Evolutionary conservation across 2,329 filamentous ascomycete species (phyloP).

Genomic region (Microcyclospora pomicola): DNA sequence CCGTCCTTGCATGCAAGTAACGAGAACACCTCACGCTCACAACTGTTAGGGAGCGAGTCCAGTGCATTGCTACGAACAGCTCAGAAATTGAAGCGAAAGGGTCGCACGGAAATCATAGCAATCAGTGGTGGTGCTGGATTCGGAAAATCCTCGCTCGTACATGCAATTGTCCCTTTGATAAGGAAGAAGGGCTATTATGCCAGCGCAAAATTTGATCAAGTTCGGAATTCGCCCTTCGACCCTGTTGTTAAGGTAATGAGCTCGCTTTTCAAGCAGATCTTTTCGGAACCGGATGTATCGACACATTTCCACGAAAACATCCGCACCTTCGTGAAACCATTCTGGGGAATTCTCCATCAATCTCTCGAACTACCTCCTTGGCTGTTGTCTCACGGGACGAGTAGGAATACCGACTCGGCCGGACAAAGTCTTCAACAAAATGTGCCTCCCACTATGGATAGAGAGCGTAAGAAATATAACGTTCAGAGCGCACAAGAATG

Average conservation of each 20-base stretch:
- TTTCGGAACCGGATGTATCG: conserved; percentile 48
- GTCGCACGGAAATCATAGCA: conserved; percentile 46
- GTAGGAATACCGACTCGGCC: conserved; percentile 8
- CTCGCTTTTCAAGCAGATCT: conserved; percentile 49
- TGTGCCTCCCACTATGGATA: neutral
- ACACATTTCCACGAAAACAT: conserved; percentile 48
- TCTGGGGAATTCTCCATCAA: conserved; percentile 43
- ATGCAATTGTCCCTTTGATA: conserved; percentile 42
- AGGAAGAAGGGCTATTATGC: conserved; percentile 47
- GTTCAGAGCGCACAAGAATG: conserved; percentile 29
- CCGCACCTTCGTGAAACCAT: conserved; percentile 39
- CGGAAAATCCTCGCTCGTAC: conserved; percentile 47
- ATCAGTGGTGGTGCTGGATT: conserved; percentile 44
- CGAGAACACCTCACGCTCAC: neutral
- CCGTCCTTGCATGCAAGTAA: neutral
- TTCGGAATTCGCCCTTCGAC: conserved; percentile 46
- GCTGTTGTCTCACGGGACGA: conserved; percentile 24
- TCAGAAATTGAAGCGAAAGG: conserved; percentile 37
- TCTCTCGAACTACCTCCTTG: conserved; percentile 58
- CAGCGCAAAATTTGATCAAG: conserved; percentile 45
- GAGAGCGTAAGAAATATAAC: conserved; percentile 16
- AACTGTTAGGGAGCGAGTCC: conserved; percentile 7
- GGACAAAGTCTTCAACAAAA: neutral
- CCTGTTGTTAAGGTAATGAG: conserved; percentile 47
- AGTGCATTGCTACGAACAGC: conserved; percentile 25